Base-by-base conservation (phyloP, 2,329 filamentous ascomycete species). In the Cladobotryum mycophilum region DNA sequence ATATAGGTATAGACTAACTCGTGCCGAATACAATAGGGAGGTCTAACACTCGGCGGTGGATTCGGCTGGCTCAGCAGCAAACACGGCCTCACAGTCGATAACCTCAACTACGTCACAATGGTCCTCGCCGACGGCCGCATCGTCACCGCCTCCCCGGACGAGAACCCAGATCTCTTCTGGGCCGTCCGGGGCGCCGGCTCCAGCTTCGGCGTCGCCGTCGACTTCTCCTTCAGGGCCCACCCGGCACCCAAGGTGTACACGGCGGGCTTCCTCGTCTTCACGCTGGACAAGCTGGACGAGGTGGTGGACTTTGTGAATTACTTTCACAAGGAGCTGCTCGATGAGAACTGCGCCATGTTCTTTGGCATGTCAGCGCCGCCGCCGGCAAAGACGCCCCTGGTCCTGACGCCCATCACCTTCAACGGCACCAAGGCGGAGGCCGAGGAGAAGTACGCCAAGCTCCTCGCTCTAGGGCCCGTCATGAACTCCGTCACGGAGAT, bases 1-100 rank as follows among this genome's bases (percentile, higher is more conserved):
- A n/a, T 12, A n/a, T n/a, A n/a, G n/a, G n/a, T n/a, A n/a, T n/a
- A n/a, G n/a, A n/a, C n/a, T n/a, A n/a, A n/a, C n/a, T n/a, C n/a
- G n/a, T n/a, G 15, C 17, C 15, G n/a, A n/a, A 41, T 5, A 20
- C 22, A 20, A 20, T 20, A 41, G 38, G 38, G 78, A 3, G 82
- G 79, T 0, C 64, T 84, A 13, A 74, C 75, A 0, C 58, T 83
- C 0, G 80, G 79, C 1, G 81, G 80, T 25, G 81, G 80, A 1
- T 79, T 81, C 57, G 80, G 82, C 2, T 78, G 75, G 63, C 67
- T 85, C 4, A 76, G 70, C 14, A 75, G 77, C 0, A 67, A 68
- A 15, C 68, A 80, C 48, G 84, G 82, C 0, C 69, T 84, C 4
- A 62, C 67, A 2, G 63, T 71, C 7, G 75, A 77, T 55, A 70